These are phyloP conservation scores for Cerrena zonata DNA, from an alignment of 1,284 basidiomycete species.

Conservation along the genomic window DNA sequence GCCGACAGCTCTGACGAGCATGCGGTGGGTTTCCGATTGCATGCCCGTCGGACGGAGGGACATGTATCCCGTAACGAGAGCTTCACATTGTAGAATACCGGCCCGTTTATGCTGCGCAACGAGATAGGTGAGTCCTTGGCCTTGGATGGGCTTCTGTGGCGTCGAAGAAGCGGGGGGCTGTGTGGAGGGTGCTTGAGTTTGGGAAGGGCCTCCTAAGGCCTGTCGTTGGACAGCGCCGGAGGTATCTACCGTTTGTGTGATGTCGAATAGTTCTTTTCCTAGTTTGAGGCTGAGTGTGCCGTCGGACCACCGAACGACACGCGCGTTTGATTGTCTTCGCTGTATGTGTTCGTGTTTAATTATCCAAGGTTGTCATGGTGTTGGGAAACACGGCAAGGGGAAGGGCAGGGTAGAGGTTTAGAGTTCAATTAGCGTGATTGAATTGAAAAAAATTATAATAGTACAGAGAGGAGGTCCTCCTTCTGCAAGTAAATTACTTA, in stretches of 20 bases:
- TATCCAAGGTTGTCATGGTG: background rate
- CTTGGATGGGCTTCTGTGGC: conserved; percentile 38
- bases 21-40: conserved; percentile 83
- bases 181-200: conserved; percentile 29
- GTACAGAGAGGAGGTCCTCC: background rate
- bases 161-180: conserved; percentile 25
- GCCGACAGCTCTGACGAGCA: conserved; percentile 81
- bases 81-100: conserved; percentile 79
- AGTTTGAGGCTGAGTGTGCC: conserved; percentile 81
- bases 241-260: conserved; percentile 69
- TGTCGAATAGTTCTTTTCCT: conserved; percentile 87
- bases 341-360: conserved; percentile 27
- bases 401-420: conserved; percentile 2
- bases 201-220: conserved; percentile 39
- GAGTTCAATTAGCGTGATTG: background rate
- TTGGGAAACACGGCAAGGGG: background rate
- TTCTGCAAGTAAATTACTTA: conserved; percentile 38
- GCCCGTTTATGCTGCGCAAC: conserved; percentile 86
- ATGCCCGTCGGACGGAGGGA: conserved; percentile 81
- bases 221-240: conserved; percentile 56
- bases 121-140: conserved; percentile 78
- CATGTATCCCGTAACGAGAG: conserved; percentile 77
- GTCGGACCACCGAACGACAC: conserved; percentile 88
- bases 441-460: background rate
- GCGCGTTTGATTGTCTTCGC: conserved; percentile 79